Evolutionary conservation across 768 basidiomycete species (phyloP).

Genomic region (Amanita thiersii): DNA sequence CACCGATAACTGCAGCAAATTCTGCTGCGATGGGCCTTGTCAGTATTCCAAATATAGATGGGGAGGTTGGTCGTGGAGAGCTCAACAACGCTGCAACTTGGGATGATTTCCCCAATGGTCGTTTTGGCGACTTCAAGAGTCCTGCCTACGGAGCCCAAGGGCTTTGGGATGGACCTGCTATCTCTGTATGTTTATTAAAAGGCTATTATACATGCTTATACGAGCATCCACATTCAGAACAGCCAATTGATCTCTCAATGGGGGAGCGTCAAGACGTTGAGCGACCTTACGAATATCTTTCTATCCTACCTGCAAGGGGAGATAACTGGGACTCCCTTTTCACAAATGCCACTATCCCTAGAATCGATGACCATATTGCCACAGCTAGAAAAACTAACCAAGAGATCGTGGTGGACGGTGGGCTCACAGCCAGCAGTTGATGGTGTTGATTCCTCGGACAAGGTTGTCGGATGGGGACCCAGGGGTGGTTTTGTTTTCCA

Average conservation of each 20-base stretch:
- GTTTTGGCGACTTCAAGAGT: constrained; percentile 96
- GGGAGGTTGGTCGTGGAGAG: constrained; percentile 63
- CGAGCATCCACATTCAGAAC: constrained; percentile 32
- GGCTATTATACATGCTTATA: background rate
- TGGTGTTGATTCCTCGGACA: constrained; percentile 64
- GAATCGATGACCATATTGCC: constrained; percentile 80
- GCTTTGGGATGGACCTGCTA: constrained; percentile 65
- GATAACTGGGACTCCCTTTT: constrained; percentile 81
- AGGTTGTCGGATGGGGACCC: constrained; percentile 90
- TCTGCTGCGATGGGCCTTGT: constrained; percentile 52
- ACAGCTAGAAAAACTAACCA: constrained; percentile 69
- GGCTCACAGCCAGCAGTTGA: constrained; percentile 95
- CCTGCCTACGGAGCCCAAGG: constrained; percentile 86
- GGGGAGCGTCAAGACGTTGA: constrained; percentile 57
- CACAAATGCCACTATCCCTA: constrained; percentile 65
- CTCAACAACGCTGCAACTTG: constrained; percentile 71
- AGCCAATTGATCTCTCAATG: constrained; percentile 60
- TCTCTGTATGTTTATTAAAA: constrained; percentile 33
- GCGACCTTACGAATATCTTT: constrained; percentile 77
- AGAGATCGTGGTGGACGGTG: constrained; percentile 89
- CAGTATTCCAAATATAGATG: constrained; percentile 36
- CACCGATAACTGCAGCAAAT: constrained; percentile 56
- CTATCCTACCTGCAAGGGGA: constrained; percentile 69
- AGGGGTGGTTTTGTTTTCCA: constrained; percentile 91
- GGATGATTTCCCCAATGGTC: constrained; percentile 98